These are phyloP conservation scores for Colletotrichum eleusines DNA, from an alignment of 2,329 filamentous ascomycete species.

Conservation along the genomic window DNA sequence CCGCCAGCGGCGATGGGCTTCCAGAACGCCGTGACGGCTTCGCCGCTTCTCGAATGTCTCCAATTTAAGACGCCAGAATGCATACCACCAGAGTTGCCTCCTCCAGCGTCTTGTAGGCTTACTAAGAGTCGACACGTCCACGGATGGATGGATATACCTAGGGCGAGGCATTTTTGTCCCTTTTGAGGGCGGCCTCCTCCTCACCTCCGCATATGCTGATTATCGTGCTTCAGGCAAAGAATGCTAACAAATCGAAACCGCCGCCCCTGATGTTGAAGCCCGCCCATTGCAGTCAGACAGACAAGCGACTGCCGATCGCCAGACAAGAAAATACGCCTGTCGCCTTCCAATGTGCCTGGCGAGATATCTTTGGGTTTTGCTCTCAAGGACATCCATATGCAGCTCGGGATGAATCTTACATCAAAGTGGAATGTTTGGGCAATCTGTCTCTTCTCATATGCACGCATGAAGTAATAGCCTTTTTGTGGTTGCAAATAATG, in stretches of 20 bases:
- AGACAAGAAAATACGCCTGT: background rate
- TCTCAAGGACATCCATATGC: background rate
- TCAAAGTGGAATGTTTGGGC: background rate
- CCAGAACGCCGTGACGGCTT: constrained; percentile 29
- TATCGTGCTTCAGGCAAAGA: background rate
- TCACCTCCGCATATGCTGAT: background rate
- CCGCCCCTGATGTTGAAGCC: background rate
- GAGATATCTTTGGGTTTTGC: background rate
- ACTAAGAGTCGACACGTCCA: constrained; percentile 11
- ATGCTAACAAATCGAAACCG: background rate
- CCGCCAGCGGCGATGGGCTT: constrained; percentile 35
- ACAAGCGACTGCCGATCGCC: background rate
- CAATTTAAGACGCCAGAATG: constrained; percentile 25
- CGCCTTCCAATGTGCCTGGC: background rate
- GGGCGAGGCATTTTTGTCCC: constrained; percentile 6
- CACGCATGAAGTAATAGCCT: background rate
- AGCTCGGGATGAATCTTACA: background rate
- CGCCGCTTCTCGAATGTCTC: constrained; percentile 39
- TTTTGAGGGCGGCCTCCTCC: constrained; percentile 9
- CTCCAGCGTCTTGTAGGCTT: constrained; percentile 21
- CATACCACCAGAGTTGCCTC: constrained; percentile 14
- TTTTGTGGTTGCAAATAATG: background rate
- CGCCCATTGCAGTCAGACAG: background rate
- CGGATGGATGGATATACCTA: background rate
- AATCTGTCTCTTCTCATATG: background rate